Conservation (phyloP, 164 flowering plant species). For the Stephania japonica region DNA sequence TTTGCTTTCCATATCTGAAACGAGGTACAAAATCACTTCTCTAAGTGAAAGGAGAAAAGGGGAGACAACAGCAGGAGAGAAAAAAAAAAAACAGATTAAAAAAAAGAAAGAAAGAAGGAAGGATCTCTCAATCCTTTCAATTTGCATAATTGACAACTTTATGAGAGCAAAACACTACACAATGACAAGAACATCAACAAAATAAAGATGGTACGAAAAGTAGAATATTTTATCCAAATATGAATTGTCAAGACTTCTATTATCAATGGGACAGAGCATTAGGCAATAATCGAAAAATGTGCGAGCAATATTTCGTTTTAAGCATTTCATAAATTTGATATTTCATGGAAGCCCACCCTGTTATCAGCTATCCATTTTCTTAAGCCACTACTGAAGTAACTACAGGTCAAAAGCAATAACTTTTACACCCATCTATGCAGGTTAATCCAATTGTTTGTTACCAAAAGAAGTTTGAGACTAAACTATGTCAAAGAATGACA, state of each 20-base stretch:
- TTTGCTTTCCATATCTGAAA: conserved; percentile 95
- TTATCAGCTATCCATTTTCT: not conserved
- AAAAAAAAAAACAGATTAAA: not conserved
- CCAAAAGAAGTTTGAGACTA: not conserved
- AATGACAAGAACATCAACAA: not conserved
- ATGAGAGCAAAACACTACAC: not conserved
- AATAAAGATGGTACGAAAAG: not conserved
- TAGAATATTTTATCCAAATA: not conserved
- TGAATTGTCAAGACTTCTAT: not conserved
- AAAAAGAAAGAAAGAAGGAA: not conserved
- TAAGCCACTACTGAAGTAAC: not conserved
- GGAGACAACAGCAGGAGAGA: not conserved
- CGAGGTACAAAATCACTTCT: not conserved
- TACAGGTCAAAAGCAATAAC: not conserved
- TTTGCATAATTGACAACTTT: not conserved
- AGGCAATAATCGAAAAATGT: not conserved
- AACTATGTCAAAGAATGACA: not conserved
- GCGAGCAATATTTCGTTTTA: not conserved
- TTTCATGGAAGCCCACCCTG: not conserved
- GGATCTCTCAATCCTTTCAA: not conserved
- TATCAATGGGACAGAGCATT: not conserved
- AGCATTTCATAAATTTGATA: not conserved
- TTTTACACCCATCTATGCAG: not conserved
- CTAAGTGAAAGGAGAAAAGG: not conserved
- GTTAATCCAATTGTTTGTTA: not conserved